These are phyloP conservation scores for Torulaspora indica DNA, from an alignment of 805 yeast species.

Conservation along the genomic window DNA sequence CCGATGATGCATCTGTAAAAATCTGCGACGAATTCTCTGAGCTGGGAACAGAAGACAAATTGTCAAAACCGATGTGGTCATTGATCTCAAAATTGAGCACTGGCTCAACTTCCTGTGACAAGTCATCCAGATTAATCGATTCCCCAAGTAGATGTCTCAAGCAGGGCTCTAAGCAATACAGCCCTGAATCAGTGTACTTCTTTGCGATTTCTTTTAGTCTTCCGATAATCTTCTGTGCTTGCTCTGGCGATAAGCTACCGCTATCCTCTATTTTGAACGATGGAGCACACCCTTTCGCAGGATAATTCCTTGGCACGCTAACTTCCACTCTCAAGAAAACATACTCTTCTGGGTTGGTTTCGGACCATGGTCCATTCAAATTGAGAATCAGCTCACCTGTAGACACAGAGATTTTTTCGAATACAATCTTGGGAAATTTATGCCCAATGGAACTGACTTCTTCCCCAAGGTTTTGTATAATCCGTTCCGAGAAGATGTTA, in stretches of 20 bases:
- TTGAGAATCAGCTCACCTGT: slow-evolving; percentile 75
- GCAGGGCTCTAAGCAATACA: slow-evolving; percentile 76
- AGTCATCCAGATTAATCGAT: slow-evolving; percentile 45
- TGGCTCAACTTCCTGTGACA: slow-evolving; percentile 38
- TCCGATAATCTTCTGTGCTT: slow-evolving; percentile 47
- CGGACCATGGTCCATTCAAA: slow-evolving; percentile 74
- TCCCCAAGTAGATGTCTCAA: slow-evolving; percentile 79
- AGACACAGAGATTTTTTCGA: slow-evolving; percentile 83
- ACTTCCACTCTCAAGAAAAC: slow-evolving; percentile 68
- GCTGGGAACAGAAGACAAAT: slow-evolving; percentile 32
- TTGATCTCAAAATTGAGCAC: slow-evolving; percentile 31
- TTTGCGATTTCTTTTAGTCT: slow-evolving; percentile 52
- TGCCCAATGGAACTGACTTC: slow-evolving; percentile 86
- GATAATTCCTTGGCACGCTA: slow-evolving; percentile 71
- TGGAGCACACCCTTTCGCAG: slow-evolving; percentile 49
- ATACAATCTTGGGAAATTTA: slow-evolving; percentile 78
- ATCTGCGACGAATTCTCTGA: slow-evolving; percentile 38
- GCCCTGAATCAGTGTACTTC: slow-evolving; percentile 51
- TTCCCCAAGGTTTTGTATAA: slow-evolving; percentile 72
- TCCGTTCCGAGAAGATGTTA: slow-evolving; percentile 35
- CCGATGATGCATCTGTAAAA: slow-evolving; percentile 35
- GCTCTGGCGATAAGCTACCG: slow-evolving; percentile 52
- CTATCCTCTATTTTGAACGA: slow-evolving; percentile 71
- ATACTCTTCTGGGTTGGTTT: slow-evolving; percentile 35
- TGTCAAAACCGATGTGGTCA: slow-evolving; percentile 36